phyloP scores from a whole-genome alignment of 2,329 filamentous ascomycete genomes.

The Sclerotinia sclerotiorum region DNA sequence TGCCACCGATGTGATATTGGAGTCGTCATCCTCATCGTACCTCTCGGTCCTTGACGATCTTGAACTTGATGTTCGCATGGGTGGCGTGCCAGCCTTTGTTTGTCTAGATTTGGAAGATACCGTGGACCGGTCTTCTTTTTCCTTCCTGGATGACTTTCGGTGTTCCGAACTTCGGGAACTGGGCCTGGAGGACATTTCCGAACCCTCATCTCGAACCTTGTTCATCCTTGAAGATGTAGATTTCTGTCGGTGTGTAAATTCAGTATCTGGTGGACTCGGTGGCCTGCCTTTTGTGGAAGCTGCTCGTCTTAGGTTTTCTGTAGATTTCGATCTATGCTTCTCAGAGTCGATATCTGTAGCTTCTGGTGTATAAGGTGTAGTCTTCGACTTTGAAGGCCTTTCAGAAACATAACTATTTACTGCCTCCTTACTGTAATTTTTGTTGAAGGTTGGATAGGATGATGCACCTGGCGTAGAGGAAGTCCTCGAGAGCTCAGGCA shows the following conservation, averaged over 20 bases:
- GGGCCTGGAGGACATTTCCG: constrained; percentile 41
- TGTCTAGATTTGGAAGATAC: constrained; percentile 55
- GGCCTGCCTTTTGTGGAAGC: constrained; percentile 49
- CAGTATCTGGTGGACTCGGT: constrained; percentile 65
- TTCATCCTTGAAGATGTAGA: constrained; percentile 41
- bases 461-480: constrained; percentile 39
- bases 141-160: constrained; percentile 40
- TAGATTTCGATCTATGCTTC: constrained; percentile 50
- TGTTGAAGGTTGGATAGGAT: constrained; percentile 78
- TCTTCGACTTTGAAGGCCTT: constrained; percentile 29
- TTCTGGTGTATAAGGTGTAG: constrained; percentile 62
- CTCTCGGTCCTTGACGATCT: constrained; percentile 29
- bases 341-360: constrained; percentile 65
- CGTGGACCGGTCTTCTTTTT: constrained; percentile 51
- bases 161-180: constrained; percentile 44
- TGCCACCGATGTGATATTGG: constrained; percentile 45
- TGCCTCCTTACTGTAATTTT: constrained; percentile 86
- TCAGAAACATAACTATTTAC: constrained; percentile 53
- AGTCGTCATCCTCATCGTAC: constrained; percentile 42
- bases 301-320: constrained; percentile 46
- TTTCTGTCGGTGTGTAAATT: constrained; percentile 50
- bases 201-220: constrained; percentile 43
- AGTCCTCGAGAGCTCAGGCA: constrained; percentile 47
- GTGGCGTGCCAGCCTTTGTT: constrained; percentile 56
- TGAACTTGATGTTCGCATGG: constrained; percentile 44